Base-by-base conservation (phyloP, 768 basidiomycete species). In the Kwoniella sp. region DNA sequence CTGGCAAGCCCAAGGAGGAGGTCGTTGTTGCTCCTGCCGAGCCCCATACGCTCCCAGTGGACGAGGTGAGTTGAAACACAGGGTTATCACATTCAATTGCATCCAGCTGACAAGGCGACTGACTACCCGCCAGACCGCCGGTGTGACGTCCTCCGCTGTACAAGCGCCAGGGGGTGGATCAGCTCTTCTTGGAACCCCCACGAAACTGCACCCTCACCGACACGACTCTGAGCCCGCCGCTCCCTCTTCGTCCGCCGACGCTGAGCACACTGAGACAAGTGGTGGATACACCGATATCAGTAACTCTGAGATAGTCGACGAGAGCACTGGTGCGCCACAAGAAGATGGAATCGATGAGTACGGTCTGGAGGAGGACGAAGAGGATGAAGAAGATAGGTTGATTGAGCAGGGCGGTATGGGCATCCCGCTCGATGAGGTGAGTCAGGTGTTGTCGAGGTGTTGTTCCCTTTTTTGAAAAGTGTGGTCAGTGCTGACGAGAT, bases 361-460 rank as follows among this genome's bases (percentile, higher is more conserved):
- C 50, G 72, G 65, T 1, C 44, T 72, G n/a, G 78, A 79, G 36
- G 77, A 78, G 44, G 78, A 81, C 51, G 78, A 81, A 54, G 90
- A 95, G 73, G 92, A 95, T 64, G 92, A 96, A 61, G 94, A 96
- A 77, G 90, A 92, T 69, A 83, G 88, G 68, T 83, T 97, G 58
- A 94, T 96, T 67, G 83, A 88, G 81, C 89, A 88, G 59, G 94
- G 94, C 46, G 95, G 96, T 12, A 89, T 91, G 61, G 96, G 96
- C 36, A 97, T 98, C 61, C 95, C 95, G 22, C 85, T 92, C 46
- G 94, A 93, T 36, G 88, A 90, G 52, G 93, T 95, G 80, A 78
- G 90, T 85, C 17, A 12, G 24, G 15, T 15, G 21, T 26, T 13
- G 33, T 5, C 33, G 5, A 13, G 25, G 27, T 54, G n/a, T 24